Evolutionary conservation across 1,284 basidiomycete genomes (phyloP).

Genomic region (Ceratobasidium sp.): DNA sequence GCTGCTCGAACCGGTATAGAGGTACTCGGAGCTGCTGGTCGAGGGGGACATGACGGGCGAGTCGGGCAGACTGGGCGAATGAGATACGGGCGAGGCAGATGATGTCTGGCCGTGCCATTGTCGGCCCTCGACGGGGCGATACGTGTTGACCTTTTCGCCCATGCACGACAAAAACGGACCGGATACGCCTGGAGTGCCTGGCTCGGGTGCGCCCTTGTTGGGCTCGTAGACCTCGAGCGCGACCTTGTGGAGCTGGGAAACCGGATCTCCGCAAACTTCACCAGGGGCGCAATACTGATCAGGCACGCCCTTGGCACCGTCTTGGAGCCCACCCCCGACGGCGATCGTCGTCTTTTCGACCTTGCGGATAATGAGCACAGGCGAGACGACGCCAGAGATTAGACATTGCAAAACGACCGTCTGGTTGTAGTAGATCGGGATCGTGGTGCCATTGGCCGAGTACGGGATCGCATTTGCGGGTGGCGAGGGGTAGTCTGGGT

Average conservation of each 20-base stretch:
- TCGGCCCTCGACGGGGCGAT: conserved; percentile 80
- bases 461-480: conserved; percentile 87
- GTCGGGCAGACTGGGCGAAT: conserved; percentile 67
- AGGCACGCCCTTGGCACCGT: conserved; percentile 80
- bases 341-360: conserved; percentile 90
- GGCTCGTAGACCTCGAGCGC: conserved; percentile 87
- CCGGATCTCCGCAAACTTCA: conserved; percentile 90
- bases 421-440: conserved; percentile 93
- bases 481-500: conserved; percentile 84
- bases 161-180: conserved; percentile 85
- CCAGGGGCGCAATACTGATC: conserved; percentile 80
- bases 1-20: conserved; percentile 58
- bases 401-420: conserved; percentile 94
- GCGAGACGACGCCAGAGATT: conserved; percentile 91
- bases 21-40: conserved; percentile 66
- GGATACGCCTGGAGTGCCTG: conserved; percentile 72
- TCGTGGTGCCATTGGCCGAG: conserved; percentile 77
- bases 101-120: conserved; percentile 62
- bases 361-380: conserved; percentile 90
- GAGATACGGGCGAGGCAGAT: conserved; percentile 54
- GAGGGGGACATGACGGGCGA: conserved; percentile 72
- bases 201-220: conserved; percentile 68
- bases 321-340: conserved; percentile 84
- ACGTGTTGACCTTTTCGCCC: conserved; percentile 88
- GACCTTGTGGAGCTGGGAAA: conserved; percentile 94